Percentiles rank a stretch among this genome's conserved stretches.
phyloP scores from a whole-genome alignment of 345 rosid genomes.

The Ceriops tagal region DNA sequence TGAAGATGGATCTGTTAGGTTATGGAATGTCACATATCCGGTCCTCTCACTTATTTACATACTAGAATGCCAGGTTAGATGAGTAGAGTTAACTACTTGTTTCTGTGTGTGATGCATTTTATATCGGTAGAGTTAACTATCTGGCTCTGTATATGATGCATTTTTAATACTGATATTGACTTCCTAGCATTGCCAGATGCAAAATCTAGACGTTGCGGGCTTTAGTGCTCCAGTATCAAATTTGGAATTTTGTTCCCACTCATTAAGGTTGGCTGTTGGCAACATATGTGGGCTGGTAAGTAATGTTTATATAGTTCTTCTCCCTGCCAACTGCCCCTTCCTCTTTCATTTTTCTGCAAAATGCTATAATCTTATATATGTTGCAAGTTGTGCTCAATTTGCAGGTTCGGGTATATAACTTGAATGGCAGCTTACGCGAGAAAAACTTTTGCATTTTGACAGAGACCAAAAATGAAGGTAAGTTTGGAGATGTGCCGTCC shows the following conservation, averaged over 20 bases:
- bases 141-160: background rate
- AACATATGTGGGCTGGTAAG: conserved; percentile 70
- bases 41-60: conserved; percentile 49
- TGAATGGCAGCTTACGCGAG: conserved; percentile 25
- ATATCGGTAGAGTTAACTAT: background rate
- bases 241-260: conserved; percentile 54
- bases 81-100: background rate
- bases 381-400: background rate
- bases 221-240: conserved; percentile 53
- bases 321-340: no score
- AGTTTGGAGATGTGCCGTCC: conserved; percentile 5
- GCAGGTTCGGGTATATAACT: conserved; percentile 53
- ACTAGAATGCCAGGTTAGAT: conserved; percentile 52
- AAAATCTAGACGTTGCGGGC: conserved; percentile 33
- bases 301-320: conserved; percentile 18
- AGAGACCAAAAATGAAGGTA: conserved; percentile 48
- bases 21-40: conserved; percentile 82
- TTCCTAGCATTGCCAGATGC: conserved; percentile 37
- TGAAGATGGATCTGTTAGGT: conserved; percentile 69
- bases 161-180: background rate
- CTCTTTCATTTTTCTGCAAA: background rate
- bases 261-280: conserved; percentile 67
- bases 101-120: background rate
- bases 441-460: conserved; percentile 41
- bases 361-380: background rate